Evolutionary conservation across 129 eudicot species (phyloP).

Genomic region (Logfia minima): DNA sequence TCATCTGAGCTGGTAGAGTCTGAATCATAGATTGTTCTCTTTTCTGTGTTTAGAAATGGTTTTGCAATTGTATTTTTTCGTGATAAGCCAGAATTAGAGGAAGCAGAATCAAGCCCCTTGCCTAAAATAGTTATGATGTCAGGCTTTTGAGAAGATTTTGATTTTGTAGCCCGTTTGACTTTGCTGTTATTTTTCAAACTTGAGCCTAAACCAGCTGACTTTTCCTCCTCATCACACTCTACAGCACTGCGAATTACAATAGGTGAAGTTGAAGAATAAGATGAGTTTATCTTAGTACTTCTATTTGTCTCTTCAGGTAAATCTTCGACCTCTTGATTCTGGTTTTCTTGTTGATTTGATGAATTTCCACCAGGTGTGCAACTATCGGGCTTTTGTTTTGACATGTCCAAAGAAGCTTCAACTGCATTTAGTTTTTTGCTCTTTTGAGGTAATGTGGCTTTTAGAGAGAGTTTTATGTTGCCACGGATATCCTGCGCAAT

Average conservation of each 20-base stretch:
- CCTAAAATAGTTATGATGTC: conserved; percentile 7
- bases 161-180: conserved; percentile 11
- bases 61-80: conserved; percentile 11
- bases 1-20: conserved; percentile 22
- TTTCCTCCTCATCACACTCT: conserved; percentile 44
- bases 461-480: conserved; percentile 80
- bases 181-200: conserved; percentile 28
- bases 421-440: conserved; percentile 21
- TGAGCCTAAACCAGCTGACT: conserved; percentile 15
- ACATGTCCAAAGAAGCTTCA: conserved; percentile 28
- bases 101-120: conserved; percentile 10
- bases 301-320: conserved; percentile 19
- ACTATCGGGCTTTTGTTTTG: conserved; percentile 31
- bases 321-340: conserved; percentile 19
- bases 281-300: conserved; percentile 20
- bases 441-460: conserved; percentile 63
- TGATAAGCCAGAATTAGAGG: conserved; percentile 16
- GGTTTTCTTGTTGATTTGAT: conserved; percentile 34
- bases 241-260: conserved; percentile 38
- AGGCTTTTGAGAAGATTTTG: conserved; percentile 29
- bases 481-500: conserved; percentile 92
- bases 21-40: conserved; percentile 6
- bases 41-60: conserved; percentile 32
- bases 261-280: conserved; percentile 43
- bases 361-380: conserved; percentile 32